Conservation (phyloP, 148 eudicot genomes). For the Dianthus caryophyllus region DNA sequence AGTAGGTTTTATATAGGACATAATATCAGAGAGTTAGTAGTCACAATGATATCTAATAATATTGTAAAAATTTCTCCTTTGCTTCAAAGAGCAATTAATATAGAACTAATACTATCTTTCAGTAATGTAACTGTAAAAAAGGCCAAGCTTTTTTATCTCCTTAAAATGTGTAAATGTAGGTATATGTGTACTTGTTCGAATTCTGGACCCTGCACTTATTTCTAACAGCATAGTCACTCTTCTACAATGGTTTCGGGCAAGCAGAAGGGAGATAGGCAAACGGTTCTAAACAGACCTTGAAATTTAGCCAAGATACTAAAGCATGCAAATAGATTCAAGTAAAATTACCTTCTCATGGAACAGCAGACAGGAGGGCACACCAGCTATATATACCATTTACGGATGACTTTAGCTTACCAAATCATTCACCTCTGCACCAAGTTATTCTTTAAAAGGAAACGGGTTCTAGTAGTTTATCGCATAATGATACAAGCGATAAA, state of each 20-base stretch:
- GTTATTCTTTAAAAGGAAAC: no score
- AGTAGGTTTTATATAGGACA: not conserved
- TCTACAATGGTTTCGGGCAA: not conserved
- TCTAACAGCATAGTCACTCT: not conserved
- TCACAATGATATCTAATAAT: not conserved
- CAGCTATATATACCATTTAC: no score
- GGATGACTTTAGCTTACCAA: no score
- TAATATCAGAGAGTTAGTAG: conserved; percentile 4
- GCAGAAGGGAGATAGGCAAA: not conserved
- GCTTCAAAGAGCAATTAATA: not conserved
- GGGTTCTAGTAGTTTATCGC: no score
- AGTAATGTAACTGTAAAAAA: no score
- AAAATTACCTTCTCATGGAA: not conserved
- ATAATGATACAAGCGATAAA: no score
- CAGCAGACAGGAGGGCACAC: not conserved
- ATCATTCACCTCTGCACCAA: no score
- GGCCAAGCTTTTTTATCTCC: no score
- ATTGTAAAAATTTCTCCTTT: not conserved
- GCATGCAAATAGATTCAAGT: not conserved
- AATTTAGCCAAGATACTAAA: not conserved
- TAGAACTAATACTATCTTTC: not conserved
- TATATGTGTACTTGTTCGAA: not conserved
- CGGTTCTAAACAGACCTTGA: not conserved
- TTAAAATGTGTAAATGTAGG: no score
- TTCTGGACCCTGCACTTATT: not conserved